phyloP scores from a whole-genome alignment of 169 alveolate species.

The Eimeria tenella region DNA sequence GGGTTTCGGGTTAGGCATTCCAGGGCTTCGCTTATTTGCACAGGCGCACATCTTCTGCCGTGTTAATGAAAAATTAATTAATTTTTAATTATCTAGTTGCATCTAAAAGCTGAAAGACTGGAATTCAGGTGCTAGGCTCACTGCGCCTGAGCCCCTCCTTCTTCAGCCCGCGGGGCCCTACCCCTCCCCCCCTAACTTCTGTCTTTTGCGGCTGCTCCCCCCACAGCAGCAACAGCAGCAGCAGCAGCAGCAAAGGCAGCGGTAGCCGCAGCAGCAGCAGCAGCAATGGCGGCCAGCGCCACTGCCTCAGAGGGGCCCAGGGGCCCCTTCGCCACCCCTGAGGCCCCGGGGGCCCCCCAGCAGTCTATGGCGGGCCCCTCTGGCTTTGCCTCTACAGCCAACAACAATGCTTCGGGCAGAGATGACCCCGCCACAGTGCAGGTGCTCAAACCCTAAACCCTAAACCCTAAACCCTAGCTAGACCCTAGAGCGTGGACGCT shows the following conservation, averaged over 20 bases:
- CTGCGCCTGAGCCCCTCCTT: too few relatives aligned
- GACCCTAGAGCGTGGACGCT: background rate
- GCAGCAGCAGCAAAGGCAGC: conserved; percentile 18
- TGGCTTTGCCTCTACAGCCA: conserved; percentile 57
- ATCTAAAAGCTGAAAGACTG: too few relatives aligned
- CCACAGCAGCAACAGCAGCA: background rate
- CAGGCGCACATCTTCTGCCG: too few relatives aligned
- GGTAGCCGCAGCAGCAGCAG: conserved; percentile 55
- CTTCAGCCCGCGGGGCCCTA: too few relatives aligned
- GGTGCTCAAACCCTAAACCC: background rate
- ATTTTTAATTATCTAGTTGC: too few relatives aligned
- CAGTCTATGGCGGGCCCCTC: conserved; percentile 47
- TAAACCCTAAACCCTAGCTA: conserved; percentile 19
- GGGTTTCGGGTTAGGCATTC: too few relatives aligned
- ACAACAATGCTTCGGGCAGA: background rate
- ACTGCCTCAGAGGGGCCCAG: conserved; percentile 43
- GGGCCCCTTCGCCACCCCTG: conserved; percentile 65
- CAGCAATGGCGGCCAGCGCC: conserved; percentile 21
- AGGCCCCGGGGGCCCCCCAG: conserved; percentile 59
- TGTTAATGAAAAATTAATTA: too few relatives aligned
- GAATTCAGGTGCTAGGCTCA: too few relatives aligned
- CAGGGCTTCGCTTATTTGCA: too few relatives aligned
- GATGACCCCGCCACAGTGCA: conserved; percentile 62
- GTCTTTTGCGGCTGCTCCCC: background rate
- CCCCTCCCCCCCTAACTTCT: background rate